Base-by-base conservation (phyloP, 148 eudicot genomes). In the Arctostaphylos glauca region DNA sequence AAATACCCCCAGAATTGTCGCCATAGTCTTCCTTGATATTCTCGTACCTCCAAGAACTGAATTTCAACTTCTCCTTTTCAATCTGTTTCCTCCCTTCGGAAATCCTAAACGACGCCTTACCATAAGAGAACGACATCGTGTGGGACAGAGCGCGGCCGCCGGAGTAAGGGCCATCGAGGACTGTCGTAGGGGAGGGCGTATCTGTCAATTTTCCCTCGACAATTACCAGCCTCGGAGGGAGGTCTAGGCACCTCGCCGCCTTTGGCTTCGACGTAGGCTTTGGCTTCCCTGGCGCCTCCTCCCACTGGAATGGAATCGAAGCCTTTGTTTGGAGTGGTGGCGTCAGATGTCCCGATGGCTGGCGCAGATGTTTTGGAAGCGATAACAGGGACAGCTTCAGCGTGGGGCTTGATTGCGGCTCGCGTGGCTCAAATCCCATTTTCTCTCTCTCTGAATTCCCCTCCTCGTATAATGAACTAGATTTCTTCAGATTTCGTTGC, bases 201-300 rank as follows among this genome's bases (percentile, higher is more conserved):
- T 67, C 74, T 10, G 85, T 68, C 48, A 84, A 46, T 72, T 89
- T 81, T 4, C 72, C 85, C 75, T 68, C 84, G 2, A 14, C 5
- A 4, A 25, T 47, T n/a, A 83, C 1, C 48, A 89, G 44, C 81
- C 89, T 82, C 9, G 99, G 95, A 9, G 99, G 98, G 19, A 94
- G 90, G 46, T 93, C 92, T 41, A 96, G 82, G 79, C 89, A 87
- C 88, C 94, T 90, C 0, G 82, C 93, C 4, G 86, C 86, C 84
- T 85, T 95, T 81, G 94, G 88, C 91, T 90, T 94, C 19, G 80
- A 66, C 82, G 84, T 3, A 2, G 71, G 43, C 43, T 88, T 88
- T 14, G 99, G 95, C 88, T 88, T 84, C 5, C 98, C 99, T 1
- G 99, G 99, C 0, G 85, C 97, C 77, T 94, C 99, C 81, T 96